phyloP scores from a whole-genome alignment of 23 red algal species.

The Rhodosorus marinus region DNA sequence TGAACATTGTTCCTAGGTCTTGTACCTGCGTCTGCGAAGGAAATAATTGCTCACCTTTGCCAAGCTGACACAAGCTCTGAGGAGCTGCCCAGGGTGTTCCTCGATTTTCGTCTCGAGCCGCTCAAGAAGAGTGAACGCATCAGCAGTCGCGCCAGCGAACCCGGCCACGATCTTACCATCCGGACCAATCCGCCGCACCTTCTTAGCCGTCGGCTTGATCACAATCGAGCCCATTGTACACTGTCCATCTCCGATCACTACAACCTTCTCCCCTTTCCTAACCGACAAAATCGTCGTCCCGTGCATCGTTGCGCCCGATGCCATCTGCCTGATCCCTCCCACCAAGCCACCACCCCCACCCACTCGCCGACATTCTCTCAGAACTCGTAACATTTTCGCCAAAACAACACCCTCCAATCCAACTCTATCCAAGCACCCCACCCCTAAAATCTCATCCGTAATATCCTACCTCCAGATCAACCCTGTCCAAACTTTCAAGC shows the following conservation, averaged over 20 bases:
- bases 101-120: slow-evolving; percentile 76
- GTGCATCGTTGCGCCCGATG: neutral
- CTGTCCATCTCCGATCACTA: slow-evolving; percentile 66
- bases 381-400: no score
- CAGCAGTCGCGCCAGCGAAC: slow-evolving; percentile 68
- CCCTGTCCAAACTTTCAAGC: no score
- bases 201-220: slow-evolving; percentile 61
- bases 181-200: slow-evolving; percentile 59
- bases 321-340: no score
- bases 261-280: slow-evolving; percentile 27
- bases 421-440: no score
- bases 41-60: no score
- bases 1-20: no score
- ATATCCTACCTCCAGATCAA: no score
- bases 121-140: slow-evolving; percentile 70
- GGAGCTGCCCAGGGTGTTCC: slow-evolving; percentile 58
- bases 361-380: no score
- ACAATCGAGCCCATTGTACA: slow-evolving; percentile 48
- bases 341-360: no score
- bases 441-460: no score
- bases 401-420: no score
- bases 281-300: slow-evolving; percentile 59
- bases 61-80: slow-evolving; percentile 55
- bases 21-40: no score
- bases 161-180: slow-evolving; percentile 44